These are phyloP conservation scores for Phialophora expanda DNA, from an alignment of 2,329 filamentous ascomycete genomes.

Conservation along the genomic window DNA sequence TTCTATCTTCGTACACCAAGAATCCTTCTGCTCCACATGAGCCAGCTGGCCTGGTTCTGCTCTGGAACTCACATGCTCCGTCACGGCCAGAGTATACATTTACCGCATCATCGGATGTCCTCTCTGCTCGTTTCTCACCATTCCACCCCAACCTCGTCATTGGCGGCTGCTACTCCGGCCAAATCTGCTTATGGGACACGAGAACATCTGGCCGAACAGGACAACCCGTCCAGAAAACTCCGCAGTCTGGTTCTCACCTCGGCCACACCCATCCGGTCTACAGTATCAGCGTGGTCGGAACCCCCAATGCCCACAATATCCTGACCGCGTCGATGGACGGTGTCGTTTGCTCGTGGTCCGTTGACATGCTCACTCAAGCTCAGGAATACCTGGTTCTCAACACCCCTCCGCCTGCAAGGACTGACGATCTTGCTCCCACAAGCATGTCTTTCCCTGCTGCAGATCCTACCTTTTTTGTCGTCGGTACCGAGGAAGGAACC, in stretches of 20 bases:
- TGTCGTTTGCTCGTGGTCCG: constrained; percentile 94
- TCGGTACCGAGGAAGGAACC: constrained; percentile 93
- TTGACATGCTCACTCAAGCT: constrained; percentile 96
- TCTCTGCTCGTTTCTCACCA: constrained; percentile 96
- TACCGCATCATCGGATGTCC: constrained; percentile 91
- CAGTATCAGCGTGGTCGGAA: constrained; percentile 92
- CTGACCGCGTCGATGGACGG: constrained; percentile 96
- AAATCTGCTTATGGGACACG: constrained; percentile 96
- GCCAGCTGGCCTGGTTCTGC: constrained; percentile 88
- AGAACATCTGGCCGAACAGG: constrained; percentile 72
- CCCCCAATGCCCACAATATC: constrained; percentile 98
- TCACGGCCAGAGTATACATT: constrained; percentile 96
- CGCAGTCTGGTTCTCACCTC: constrained; percentile 75
- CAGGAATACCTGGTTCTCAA: constrained; percentile 91
- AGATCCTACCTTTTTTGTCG: constrained; percentile 96
- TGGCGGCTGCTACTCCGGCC: constrained; percentile 93
- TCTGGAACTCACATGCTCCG: constrained; percentile 96
- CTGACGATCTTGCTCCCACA: constrained; percentile 92
- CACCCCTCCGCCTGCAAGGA: constrained; percentile 83
- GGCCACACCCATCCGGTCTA: constrained; percentile 98
- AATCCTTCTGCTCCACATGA: constrained; percentile 94
- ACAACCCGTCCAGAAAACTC: constrained; percentile 89
- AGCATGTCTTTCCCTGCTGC: constrained; percentile 93
- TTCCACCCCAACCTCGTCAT: constrained; percentile 97
- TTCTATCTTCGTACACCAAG: constrained; percentile 95